Percentiles rank a stretch among this genome's conserved stretches.
Conservation (phyloP, 345 rosid genomes). For the Pugionium cornutum region DNA sequence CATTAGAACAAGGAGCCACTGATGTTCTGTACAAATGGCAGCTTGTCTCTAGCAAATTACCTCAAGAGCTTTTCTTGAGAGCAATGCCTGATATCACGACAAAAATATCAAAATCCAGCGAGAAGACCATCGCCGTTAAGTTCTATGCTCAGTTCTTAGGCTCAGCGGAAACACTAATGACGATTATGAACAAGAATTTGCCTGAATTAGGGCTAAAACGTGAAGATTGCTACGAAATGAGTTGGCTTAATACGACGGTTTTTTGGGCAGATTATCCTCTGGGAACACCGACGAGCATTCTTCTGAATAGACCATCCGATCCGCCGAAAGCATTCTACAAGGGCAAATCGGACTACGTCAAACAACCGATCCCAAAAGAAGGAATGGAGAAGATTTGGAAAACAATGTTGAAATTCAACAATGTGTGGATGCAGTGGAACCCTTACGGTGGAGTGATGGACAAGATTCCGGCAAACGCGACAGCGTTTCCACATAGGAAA, state of each 20-base stretch:
- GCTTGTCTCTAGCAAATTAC: slow-evolving; percentile 33
- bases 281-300: slow-evolving; percentile 24
- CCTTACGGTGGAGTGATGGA: slow-evolving; percentile 60
- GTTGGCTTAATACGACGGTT: slow-evolving; percentile 39
- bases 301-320: slow-evolving; percentile 28
- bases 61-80: slow-evolving; percentile 42
- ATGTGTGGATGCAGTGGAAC: slow-evolving; percentile 40
- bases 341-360: slow-evolving; percentile 45
- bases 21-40: slow-evolving; percentile 41
- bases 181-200: slow-evolving; percentile 24
- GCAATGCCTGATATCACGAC: slow-evolving; percentile 3
- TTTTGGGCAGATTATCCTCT: slow-evolving; percentile 27
- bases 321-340: slow-evolving; percentile 25
- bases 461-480: slow-evolving; percentile 35
- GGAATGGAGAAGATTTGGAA: slow-evolving; percentile 41
- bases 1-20: slow-evolving; percentile 38
- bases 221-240: slow-evolving; percentile 43
- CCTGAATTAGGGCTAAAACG: slow-evolving; percentile 42
- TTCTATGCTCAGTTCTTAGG: slow-evolving; percentile 44
- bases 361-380: slow-evolving; percentile 30
- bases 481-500: slow-evolving; percentile 56
- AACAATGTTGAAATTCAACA: slow-evolving; percentile 36
- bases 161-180: slow-evolving; percentile 11
- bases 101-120: background rate
- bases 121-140: slow-evolving; percentile 28